Percentiles rank a stretch among this genome's conserved stretches.
Conservation (phyloP, 2,329 filamentous ascomycete species). For the Macrophomina phaseolina region DNA sequence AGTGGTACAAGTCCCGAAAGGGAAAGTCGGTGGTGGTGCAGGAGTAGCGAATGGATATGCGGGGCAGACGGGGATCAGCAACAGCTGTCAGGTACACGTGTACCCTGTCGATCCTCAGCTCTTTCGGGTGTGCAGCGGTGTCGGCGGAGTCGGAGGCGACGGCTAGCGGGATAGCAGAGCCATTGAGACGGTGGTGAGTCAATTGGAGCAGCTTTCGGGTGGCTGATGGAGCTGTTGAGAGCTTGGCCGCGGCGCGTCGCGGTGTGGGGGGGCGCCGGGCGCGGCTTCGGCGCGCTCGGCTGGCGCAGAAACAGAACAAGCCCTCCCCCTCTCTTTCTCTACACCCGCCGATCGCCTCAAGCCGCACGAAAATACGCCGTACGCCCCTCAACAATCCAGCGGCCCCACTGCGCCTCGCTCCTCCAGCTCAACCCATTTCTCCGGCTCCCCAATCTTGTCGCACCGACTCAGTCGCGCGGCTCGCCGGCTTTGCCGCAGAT, state of each 20-base stretch:
- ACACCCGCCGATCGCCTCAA: background rate
- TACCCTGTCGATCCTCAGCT: background rate
- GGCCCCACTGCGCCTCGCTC: background rate
- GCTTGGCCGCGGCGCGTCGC: background rate
- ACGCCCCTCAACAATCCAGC: background rate
- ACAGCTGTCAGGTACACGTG: conserved; percentile 15
- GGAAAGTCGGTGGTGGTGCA: conserved; percentile 5
- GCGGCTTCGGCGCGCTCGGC: background rate
- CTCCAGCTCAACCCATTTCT: conserved; percentile 12
- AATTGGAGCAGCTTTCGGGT: background rate
- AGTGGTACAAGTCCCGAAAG: background rate
- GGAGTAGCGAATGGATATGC: background rate
- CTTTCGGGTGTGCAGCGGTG: background rate
- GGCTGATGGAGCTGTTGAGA: background rate
- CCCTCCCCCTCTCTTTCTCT: no score
- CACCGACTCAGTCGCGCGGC: background rate
- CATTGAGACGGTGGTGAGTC: conserved; percentile 3
- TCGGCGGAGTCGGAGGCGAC: background rate
- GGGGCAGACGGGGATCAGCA: background rate
- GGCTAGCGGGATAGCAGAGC: background rate
- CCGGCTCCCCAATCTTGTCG: background rate
- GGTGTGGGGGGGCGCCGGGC: no score
- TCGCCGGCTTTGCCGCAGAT: background rate
- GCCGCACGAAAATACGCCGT: no score
- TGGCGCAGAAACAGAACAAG: conserved; percentile 4